These are phyloP conservation scores for Parascedosporium putredinis DNA, from an alignment of 2,329 filamentous ascomycete genomes.

Conservation along the genomic window DNA sequence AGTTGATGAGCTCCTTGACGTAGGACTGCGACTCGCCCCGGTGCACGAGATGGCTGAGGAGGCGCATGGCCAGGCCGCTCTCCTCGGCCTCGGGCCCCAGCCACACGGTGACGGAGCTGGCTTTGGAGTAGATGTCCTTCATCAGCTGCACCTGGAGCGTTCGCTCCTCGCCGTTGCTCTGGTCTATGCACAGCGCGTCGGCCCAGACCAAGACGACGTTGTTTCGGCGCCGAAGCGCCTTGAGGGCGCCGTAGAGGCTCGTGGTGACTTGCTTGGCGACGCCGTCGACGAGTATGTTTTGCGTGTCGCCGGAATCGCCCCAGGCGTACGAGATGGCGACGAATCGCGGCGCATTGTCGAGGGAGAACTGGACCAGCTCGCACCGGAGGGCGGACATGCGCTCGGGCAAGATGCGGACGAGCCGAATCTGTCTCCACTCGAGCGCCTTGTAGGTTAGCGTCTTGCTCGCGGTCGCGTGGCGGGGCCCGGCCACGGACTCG, in stretches of 20 bases:
- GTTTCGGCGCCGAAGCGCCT: conserved; percentile 10
- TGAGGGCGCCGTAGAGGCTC: conserved; percentile 15
- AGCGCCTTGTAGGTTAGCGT: conserved; percentile 3
- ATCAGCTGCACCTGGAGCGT: conserved; percentile 7
- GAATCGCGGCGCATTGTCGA: conserved; percentile 15
- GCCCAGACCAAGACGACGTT: conserved; percentile 11
- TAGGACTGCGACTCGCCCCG: conserved; percentile 1
- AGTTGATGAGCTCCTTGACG: conserved; percentile 11
- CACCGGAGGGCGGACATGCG: conserved; percentile 12
- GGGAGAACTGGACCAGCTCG: conserved; percentile 9
- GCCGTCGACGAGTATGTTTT: conserved; percentile 11
- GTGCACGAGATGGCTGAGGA: conserved; percentile 10
- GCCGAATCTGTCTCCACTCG: conserved; percentile 8
- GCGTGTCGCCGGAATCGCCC: conserved; percentile 18
- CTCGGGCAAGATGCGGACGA: conserved; percentile 12
- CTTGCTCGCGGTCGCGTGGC: not conserved
- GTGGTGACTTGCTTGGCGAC: conserved; percentile 10
- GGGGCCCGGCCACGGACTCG: not conserved
- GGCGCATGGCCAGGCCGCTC: conserved; percentile 10
- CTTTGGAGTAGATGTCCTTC: conserved; percentile 13
- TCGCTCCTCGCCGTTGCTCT: conserved; percentile 8
- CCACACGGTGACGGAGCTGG: conserved; percentile 14
- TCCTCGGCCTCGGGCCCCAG: conserved; percentile 13
- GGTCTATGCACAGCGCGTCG: conserved; percentile 15
- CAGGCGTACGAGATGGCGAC: conserved; percentile 24